Percentiles rank a stretch among this genome's conserved stretches.
These are phyloP conservation scores for Strobilomyces confusus DNA, from an alignment of 768 basidiomycete genomes.

Conservation along the genomic window DNA sequence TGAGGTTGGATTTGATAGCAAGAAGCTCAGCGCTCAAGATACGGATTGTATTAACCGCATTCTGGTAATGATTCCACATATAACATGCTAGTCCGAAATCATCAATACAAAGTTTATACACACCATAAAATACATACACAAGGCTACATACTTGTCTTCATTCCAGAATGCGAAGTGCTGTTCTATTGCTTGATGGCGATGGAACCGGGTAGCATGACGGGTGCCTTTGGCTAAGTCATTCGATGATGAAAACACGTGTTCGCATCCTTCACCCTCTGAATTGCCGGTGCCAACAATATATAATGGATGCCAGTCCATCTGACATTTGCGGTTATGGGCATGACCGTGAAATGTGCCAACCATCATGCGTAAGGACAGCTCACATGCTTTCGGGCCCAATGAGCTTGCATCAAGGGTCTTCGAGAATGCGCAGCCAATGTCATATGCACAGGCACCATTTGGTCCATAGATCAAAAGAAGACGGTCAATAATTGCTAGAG, in stretches of 20 bases:
- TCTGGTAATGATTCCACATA: neutral
- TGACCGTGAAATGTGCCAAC: constrained; percentile 2
- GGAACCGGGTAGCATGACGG: neutral
- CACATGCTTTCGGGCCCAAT: no score
- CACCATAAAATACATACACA: constrained; percentile 1
- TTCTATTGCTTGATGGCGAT: neutral
- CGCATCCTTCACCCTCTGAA: neutral
- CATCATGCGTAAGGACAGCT: neutral
- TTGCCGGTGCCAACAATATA: neutral
- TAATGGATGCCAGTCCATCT: neutral
- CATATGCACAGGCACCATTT: neutral
- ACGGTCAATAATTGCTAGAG: neutral
- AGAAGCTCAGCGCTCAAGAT: neutral
- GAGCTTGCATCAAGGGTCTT: neutral
- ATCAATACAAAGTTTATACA: no score
- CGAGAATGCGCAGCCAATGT: neutral
- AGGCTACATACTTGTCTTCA: neutral
- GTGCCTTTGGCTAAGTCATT: neutral
- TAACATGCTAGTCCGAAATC: neutral
- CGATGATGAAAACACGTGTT: neutral
- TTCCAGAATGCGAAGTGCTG: constrained; percentile 2
- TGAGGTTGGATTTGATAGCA: neutral
- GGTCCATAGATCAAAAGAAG: neutral
- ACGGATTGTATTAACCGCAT: neutral
- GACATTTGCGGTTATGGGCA: neutral